These are phyloP conservation scores for Diaporthe humulicola DNA, from an alignment of 2,329 filamentous ascomycete species.

Conservation along the genomic window DNA sequence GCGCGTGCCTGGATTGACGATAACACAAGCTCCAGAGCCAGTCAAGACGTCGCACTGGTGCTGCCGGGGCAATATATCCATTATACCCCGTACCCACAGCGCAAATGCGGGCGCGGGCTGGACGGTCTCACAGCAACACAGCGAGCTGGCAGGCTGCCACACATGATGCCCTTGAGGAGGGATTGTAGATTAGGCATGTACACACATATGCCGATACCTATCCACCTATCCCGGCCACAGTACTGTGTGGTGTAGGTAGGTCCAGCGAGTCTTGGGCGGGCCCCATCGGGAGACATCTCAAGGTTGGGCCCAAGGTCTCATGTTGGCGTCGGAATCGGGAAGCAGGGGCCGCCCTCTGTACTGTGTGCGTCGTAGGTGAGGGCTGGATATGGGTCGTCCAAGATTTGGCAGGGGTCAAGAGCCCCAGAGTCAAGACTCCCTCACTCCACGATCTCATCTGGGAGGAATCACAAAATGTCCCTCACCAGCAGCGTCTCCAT, in stretches of 20 bases:
- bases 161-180: neutral
- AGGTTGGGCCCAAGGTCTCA: slow-evolving; percentile 32
- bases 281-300: slow-evolving; percentile 7
- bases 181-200: neutral
- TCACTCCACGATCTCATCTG: slow-evolving; percentile 37
- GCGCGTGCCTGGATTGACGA: slow-evolving; percentile 37
- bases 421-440: slow-evolving; percentile 33
- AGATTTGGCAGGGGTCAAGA: slow-evolving; percentile 28
- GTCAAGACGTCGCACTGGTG: slow-evolving; percentile 16
- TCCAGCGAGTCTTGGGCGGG: neutral
- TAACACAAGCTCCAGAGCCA: slow-evolving; percentile 28
- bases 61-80: neutral
- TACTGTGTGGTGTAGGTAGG: no score
- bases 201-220: neutral
- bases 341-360: slow-evolving; percentile 38
- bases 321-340: slow-evolving; percentile 37
- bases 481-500: slow-evolving; percentile 3
- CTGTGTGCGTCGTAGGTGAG: slow-evolving; percentile 23
- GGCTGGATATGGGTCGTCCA: slow-evolving; percentile 29
- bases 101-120: neutral
- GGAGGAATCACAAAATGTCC: slow-evolving; percentile 19
- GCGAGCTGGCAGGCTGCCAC: neutral
- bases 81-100: slow-evolving; percentile 27
- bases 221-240: no score
- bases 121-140: neutral